Evolutionary conservation across 495 filamentous ascomycete species (phyloP).

Genomic region (Podospora appendiculata): DNA sequence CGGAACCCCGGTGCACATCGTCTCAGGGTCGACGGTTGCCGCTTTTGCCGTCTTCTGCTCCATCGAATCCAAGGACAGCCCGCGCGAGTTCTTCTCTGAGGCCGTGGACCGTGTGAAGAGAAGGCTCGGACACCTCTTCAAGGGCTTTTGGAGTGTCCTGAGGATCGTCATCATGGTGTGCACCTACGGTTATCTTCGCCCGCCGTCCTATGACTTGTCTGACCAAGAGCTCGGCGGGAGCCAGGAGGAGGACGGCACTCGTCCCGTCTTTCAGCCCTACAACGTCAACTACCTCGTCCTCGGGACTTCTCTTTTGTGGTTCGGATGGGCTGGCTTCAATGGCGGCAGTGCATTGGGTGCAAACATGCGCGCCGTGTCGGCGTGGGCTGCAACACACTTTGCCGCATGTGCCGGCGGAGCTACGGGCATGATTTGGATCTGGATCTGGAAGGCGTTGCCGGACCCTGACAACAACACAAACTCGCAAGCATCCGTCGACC

Average conservation of each 20-base stretch:
- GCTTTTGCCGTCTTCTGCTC: conserved; percentile 64
- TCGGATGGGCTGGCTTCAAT: conserved; percentile 96
- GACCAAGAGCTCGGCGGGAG: conserved; percentile 36
- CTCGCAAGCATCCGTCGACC: conserved; percentile 26
- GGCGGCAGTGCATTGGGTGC: conserved; percentile 84
- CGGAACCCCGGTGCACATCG: conserved; percentile 79
- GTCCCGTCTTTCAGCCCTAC: conserved; percentile 43
- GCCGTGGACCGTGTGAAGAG: background rate
- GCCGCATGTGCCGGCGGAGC: conserved; percentile 76
- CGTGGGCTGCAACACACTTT: conserved; percentile 82
- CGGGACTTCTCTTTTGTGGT: conserved; percentile 89
- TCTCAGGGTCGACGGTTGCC: conserved; percentile 67
- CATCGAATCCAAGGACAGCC: conserved; percentile 4
- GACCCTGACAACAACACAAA: conserved; percentile 19
- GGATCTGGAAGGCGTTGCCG: conserved; percentile 2
- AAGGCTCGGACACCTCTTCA: background rate
- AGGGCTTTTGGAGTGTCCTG: conserved; percentile 3
- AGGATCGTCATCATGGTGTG: background rate
- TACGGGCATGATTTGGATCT: conserved; percentile 41
- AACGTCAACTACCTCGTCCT: conserved; percentile 90
- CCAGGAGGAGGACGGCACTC: conserved; percentile 15
- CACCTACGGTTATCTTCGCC: conserved; percentile 16
- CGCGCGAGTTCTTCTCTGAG: background rate
- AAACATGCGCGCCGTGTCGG: conserved; percentile 82
- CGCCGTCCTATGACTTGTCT: conserved; percentile 72